Base-by-base conservation (phyloP, 345 rosid genomes). In the Salix dunnii region DNA sequence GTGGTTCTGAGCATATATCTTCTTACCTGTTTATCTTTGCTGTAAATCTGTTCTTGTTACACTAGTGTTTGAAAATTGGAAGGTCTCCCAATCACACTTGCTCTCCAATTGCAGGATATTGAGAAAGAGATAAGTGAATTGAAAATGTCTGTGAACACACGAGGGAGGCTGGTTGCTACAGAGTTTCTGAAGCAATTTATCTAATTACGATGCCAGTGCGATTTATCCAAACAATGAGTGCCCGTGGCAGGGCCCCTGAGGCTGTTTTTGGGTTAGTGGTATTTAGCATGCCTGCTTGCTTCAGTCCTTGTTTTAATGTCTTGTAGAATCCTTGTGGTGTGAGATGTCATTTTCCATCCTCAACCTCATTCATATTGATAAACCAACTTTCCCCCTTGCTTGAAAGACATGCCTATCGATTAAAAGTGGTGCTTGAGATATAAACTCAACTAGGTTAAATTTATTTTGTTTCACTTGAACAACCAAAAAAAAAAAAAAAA, bases 161-260 rank as follows among this genome's bases (percentile, higher is more conserved):
- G 97, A 75, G 99, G 98, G 75, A 91, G 91, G 84, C 88, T 91
- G 74, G 99, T 96, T 42, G 99, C 99, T 17, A 86, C 94, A 0
- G 99, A 96, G 87, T 92, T 92, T 76, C 82, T 96, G 76, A 96
- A 96, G 89, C 98, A 96, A 80, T 93, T 96, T 76, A 80, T 86
- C 58, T 92, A 71, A 82, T 35, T 20, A 35, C 30, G 27, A 17
- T 28, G 16, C 46, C 31, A 20, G 16, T 36, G 16, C 40, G 25
- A 51, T 27, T 16, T 12, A 16, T 18, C 7, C 16, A 55, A 48
- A 2, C 42, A 38, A 7, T 38, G 42, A 38, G 28, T 48, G 60
- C 61, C 60, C 42, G 21, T 6, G 68, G 9, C 42, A 65, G 25
- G 33, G 40, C 40, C 40, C 40, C 23, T 16, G 21, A 33, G 7